Percentiles rank a stretch among this genome's conserved stretches.
Conservation (phyloP, 495 filamentous ascomycete genomes). For the Neurospora tetraspora region DNA sequence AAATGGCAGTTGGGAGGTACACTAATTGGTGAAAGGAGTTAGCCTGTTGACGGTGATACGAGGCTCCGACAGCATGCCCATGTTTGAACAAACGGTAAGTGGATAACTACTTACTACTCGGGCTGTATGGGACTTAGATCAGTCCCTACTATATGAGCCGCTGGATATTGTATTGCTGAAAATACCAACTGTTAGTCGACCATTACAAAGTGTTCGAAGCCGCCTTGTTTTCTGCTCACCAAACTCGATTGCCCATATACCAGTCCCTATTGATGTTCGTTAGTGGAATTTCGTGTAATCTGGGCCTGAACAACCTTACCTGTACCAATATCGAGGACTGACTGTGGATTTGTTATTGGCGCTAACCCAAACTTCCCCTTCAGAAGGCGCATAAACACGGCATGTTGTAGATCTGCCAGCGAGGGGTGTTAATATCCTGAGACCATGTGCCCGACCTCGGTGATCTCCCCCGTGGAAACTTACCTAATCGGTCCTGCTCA, state of each 20-base stretch:
- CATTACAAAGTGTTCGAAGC: background rate
- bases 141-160: conserved; percentile 26
- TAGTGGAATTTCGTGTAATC: background rate
- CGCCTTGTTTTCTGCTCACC: background rate
- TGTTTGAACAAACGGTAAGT: conserved; percentile 3
- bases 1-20: conserved; percentile 40
- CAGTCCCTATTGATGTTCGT: conserved; percentile 19
- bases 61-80: background rate
- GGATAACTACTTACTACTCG: conserved; percentile 2
- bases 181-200: background rate
- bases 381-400: conserved; percentile 31
- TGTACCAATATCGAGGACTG: conserved; percentile 36
- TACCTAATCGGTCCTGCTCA: conserved; percentile 38
- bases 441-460: background rate
- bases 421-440: background rate
- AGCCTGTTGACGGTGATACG: background rate
- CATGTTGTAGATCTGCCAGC: conserved; percentile 39
- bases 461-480: background rate
- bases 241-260: conserved; percentile 37
- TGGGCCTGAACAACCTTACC: conserved; percentile 11
- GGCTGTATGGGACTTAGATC: conserved; percentile 43
- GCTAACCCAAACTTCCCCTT: conserved; percentile 32
- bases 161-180: conserved; percentile 17
- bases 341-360: conserved; percentile 27
- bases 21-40: conserved; percentile 5